These are phyloP conservation scores for Pseudopithomyces chartarum DNA, from an alignment of 2,329 filamentous ascomycete genomes.

Conservation along the genomic window DNA sequence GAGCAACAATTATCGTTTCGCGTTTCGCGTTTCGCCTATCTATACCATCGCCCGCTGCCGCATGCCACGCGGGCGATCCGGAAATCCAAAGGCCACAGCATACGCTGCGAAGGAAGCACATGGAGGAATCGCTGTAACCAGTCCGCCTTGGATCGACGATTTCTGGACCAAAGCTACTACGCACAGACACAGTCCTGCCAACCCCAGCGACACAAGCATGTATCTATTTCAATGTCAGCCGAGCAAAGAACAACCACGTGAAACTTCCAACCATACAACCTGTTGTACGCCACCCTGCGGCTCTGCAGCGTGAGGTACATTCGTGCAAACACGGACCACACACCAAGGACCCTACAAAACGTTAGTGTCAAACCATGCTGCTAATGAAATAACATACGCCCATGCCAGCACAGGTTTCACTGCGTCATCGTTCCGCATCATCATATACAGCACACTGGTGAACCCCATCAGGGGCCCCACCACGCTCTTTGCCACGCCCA, in stretches of 20 bases:
- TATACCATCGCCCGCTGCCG: neutral
- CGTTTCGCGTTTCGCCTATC: neutral
- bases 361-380: neutral
- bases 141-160: constrained; percentile 16
- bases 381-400: constrained; percentile 18
- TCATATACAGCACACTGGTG: constrained; percentile 24
- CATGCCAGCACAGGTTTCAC: constrained; percentile 20
- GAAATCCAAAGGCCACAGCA: constrained; percentile 21
- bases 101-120: constrained; percentile 27
- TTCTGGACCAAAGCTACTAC: constrained; percentile 23
- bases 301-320: constrained; percentile 18
- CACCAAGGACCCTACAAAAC: constrained; percentile 15
- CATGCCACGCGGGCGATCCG: constrained; percentile 6
- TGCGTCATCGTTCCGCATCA: constrained; percentile 26
- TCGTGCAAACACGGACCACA: constrained; percentile 14
- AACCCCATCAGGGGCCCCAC: constrained; percentile 24
- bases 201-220: constrained; percentile 14
- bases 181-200: constrained; percentile 18
- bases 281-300: constrained; percentile 13
- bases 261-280: constrained; percentile 10
- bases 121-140: constrained; percentile 24
- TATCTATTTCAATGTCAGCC: constrained; percentile 12
- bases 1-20: too few relatives aligned
- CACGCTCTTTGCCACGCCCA: neutral
- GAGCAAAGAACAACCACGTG: neutral